Evolutionary conservation across 176 grass and related monocot genomes (phyloP).

Genomic region (Oryza meridionalis): DNA sequence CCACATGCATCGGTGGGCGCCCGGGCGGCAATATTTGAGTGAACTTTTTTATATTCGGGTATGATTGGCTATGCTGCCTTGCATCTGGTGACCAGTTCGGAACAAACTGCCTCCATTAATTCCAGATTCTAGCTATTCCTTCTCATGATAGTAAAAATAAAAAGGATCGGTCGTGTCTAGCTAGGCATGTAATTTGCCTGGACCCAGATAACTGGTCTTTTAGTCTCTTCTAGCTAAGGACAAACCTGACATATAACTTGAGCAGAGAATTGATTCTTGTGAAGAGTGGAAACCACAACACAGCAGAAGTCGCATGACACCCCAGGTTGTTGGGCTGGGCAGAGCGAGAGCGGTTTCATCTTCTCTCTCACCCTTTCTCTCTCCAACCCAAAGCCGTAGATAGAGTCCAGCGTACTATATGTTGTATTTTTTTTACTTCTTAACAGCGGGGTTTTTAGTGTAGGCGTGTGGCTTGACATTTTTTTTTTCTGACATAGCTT

Average conservation of each 20-base stretch:
- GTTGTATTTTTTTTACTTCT: too few relatives aligned
- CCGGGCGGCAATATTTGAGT: not conserved
- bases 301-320: not conserved
- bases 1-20: slow-evolving; percentile 34
- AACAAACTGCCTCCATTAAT: not conserved
- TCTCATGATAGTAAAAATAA: not conserved
- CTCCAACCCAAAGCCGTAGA: too few relatives aligned
- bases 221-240: not conserved
- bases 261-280: not conserved
- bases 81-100: not conserved
- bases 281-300: not conserved
- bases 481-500: too few relatives aligned
- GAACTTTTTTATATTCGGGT: not conserved
- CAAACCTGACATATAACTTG: too few relatives aligned
- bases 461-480: too few relatives aligned
- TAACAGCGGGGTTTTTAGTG: too few relatives aligned
- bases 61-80: slow-evolving; percentile 17
- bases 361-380: too few relatives aligned
- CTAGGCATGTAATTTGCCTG: not conserved
- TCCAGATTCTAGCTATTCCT: not conserved
- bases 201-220: not conserved
- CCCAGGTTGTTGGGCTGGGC: too few relatives aligned
- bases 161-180: not conserved
- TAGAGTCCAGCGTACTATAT: too few relatives aligned
- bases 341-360: too few relatives aligned